These are phyloP conservation scores for Fusarium luffae DNA, from an alignment of 2,329 filamentous ascomycete species.

Conservation along the genomic window DNA sequence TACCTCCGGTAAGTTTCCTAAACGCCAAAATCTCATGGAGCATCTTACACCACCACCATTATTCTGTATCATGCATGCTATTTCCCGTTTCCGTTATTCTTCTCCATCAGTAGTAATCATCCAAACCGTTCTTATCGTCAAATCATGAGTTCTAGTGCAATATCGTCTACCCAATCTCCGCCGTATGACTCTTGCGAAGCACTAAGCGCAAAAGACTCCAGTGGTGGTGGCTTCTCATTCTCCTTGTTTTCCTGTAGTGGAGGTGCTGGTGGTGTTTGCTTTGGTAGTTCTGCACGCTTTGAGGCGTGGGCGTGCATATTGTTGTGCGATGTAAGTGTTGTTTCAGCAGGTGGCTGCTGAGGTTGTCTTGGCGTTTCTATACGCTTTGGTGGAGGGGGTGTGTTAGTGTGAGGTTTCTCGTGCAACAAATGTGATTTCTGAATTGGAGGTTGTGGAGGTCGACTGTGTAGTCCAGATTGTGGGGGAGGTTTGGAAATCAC, in stretches of 20 bases:
- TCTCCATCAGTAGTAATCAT: constrained; percentile 1
- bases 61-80: neutral
- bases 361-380: neutral
- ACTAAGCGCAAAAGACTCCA: constrained; percentile 16
- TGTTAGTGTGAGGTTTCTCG: constrained; percentile 4
- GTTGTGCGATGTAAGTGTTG: neutral
- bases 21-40: constrained; percentile 13
- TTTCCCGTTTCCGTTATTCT: neutral
- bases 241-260: constrained; percentile 32
- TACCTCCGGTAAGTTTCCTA: neutral
- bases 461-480: neutral
- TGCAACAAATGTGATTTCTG: neutral
- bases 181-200: constrained; percentile 55
- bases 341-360: neutral
- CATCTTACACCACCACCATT: neutral
- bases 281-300: neutral
- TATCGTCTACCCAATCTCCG: constrained; percentile 54
- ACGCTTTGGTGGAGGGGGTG: neutral
- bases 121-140: constrained; percentile 31
- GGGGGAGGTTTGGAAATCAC: neutral
- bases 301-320: neutral
- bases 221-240: constrained; percentile 38
- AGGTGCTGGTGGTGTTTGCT: neutral
- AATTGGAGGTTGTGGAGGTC: neutral
- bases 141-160: constrained; percentile 49